Conservation (phyloP, 2,329 filamentous ascomycete species). For the Ilyonectria robusta region DNA sequence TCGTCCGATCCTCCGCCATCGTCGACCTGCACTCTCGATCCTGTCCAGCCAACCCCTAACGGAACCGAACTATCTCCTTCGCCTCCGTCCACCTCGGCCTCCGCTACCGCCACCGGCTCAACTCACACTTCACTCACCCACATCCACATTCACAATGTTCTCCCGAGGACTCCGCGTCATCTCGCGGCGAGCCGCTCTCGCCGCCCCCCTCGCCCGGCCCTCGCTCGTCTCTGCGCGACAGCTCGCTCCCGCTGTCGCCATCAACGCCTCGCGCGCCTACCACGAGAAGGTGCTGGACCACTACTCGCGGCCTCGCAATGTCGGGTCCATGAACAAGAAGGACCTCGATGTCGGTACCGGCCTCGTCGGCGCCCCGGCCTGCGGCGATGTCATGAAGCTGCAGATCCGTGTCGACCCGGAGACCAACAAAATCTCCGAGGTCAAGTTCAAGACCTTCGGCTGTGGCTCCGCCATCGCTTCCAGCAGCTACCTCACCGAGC, state of each 20-base stretch:
- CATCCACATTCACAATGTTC: constrained; percentile 57
- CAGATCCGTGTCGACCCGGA: constrained; percentile 88
- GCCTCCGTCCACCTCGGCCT: constrained; percentile 18
- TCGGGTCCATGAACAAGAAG: constrained; percentile 76
- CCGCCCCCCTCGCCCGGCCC: constrained; percentile 56
- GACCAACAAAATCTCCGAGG: constrained; percentile 90
- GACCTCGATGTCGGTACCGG: constrained; percentile 90
- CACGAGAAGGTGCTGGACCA: constrained; percentile 69
- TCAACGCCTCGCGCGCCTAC: constrained; percentile 62
- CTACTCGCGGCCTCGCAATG: constrained; percentile 68
- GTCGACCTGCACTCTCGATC: background rate
- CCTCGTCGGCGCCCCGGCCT: constrained; percentile 89
- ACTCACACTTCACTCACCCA: constrained; percentile 19
- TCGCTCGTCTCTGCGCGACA: constrained; percentile 57
- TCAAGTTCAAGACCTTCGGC: constrained; percentile 98
- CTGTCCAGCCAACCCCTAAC: background rate
- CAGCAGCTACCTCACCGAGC: constrained; percentile 93
- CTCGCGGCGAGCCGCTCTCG: constrained; percentile 60
- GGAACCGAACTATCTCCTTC: constrained; percentile 15
- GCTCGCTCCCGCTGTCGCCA: constrained; percentile 57
- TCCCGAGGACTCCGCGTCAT: constrained; percentile 61
- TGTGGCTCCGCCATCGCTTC: constrained; percentile 96
- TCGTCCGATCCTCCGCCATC: constrained; percentile 7
- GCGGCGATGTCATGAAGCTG: constrained; percentile 90
- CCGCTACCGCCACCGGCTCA: constrained; percentile 11